Evolutionary conservation across 2,329 filamentous ascomycete genomes (phyloP).

Genomic region (Fusarium pseudonygamai): DNA sequence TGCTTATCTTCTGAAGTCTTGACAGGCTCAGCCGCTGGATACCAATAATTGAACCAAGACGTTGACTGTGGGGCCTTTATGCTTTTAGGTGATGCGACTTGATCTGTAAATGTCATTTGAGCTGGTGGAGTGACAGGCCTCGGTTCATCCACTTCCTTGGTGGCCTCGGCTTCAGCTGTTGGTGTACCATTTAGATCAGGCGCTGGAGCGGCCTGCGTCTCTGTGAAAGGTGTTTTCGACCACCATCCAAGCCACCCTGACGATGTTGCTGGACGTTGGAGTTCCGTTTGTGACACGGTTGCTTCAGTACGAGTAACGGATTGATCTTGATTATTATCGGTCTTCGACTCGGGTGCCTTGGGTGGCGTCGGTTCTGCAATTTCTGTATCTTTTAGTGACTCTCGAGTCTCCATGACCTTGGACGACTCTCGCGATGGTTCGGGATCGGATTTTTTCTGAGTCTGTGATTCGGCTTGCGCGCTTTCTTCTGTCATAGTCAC

Average conservation of each 20-base stretch:
- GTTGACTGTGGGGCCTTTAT: constrained; percentile 36
- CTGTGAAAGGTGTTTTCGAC: constrained; percentile 43
- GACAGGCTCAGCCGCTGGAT: constrained; percentile 30
- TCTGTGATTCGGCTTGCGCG: constrained; percentile 16
- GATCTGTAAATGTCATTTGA: constrained; percentile 31
- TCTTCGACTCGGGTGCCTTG: background rate
- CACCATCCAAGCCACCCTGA: constrained; percentile 68
- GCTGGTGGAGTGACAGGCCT: constrained; percentile 38
- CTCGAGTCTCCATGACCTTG: background rate
- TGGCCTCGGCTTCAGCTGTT: constrained; percentile 2
- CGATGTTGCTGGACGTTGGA: constrained; percentile 44
- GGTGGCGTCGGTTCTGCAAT: constrained; percentile 1
- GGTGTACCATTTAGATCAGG: constrained; percentile 27
- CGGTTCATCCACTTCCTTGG: constrained; percentile 24
- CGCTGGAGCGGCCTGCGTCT: constrained; percentile 24
- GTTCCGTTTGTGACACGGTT: background rate
- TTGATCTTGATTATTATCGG: constrained; percentile 1
- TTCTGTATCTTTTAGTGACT: background rate
- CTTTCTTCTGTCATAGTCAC: constrained; percentile 25
- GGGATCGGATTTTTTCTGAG: constrained; percentile 1
- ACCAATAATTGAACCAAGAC: constrained; percentile 56
- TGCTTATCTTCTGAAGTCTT: constrained; percentile 21
- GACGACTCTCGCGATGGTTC: background rate
- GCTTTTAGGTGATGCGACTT: constrained; percentile 13
- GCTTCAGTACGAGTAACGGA: background rate